Conservation (phyloP, 2,329 filamentous ascomycete genomes). For the Neonectria hederae region DNA sequence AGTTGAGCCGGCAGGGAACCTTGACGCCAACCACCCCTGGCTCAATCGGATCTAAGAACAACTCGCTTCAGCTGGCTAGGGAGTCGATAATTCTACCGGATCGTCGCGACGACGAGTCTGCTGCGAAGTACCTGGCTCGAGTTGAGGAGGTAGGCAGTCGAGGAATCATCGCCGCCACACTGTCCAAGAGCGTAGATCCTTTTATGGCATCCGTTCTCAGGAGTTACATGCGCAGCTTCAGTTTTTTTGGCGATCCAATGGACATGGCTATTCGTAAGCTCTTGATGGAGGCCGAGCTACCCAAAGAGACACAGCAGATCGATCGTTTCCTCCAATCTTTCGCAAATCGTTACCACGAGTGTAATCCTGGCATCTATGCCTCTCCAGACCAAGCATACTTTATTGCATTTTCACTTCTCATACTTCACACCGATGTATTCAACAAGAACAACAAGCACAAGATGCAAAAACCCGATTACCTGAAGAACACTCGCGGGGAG, state of each 20-base stretch:
- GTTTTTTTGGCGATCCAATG: slow-evolving; percentile 96
- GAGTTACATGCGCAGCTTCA: slow-evolving; percentile 95
- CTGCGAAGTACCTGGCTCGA: slow-evolving; percentile 86
- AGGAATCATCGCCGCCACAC: slow-evolving; percentile 82
- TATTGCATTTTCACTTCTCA: slow-evolving; percentile 94
- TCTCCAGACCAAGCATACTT: slow-evolving; percentile 97
- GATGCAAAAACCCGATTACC: slow-evolving; percentile 95
- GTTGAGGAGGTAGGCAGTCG: slow-evolving; percentile 83
- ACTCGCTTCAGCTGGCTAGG: slow-evolving; percentile 80
- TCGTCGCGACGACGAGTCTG: slow-evolving; percentile 86
- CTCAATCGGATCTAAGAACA: slow-evolving; percentile 78
- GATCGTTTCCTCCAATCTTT: slow-evolving; percentile 94
- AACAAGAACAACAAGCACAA: slow-evolving; percentile 99
- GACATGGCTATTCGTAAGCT: slow-evolving; percentile 97
- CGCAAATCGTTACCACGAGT: slow-evolving; percentile 96
- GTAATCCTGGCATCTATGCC: slow-evolving; percentile 94
- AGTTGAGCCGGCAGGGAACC: slow-evolving; percentile 76
- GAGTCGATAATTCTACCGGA: slow-evolving; percentile 79
- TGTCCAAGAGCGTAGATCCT: slow-evolving; percentile 86
- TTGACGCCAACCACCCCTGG: slow-evolving; percentile 74
- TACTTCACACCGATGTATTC: slow-evolving; percentile 98
- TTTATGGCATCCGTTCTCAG: slow-evolving; percentile 86
- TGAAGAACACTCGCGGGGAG: slow-evolving; percentile 93
- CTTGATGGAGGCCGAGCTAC: slow-evolving; percentile 94
- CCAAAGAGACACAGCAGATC: slow-evolving; percentile 98